Conservation (phyloP, 805 yeast genomes). For the Candida oleophila region DNA sequence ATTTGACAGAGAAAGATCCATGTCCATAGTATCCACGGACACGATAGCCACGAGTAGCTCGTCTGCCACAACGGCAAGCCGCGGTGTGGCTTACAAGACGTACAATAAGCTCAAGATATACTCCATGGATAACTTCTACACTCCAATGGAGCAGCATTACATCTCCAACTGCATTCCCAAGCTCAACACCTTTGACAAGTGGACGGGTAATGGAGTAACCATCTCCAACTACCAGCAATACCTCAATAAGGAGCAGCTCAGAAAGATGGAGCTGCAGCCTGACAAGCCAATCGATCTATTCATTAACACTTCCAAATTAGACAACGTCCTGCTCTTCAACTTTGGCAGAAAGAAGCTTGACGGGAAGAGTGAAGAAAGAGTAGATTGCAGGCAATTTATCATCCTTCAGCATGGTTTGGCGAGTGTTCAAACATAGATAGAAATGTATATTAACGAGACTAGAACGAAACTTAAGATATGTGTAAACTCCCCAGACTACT, state of each 20-base stretch:
- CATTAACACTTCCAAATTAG: constrained; percentile 2
- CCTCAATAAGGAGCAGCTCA: constrained; percentile 3
- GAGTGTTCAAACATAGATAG: constrained; percentile 7
- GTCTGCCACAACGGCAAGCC: neutral
- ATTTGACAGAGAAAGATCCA: constrained; percentile 3
- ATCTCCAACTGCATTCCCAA: constrained; percentile 38
- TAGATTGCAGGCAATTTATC: constrained; percentile 21
- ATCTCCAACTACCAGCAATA: constrained; percentile 17
- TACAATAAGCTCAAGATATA: neutral
- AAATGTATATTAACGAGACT: neutral
- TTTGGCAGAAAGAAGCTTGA: constrained; percentile 3
- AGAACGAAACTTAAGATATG: too few relatives aligned
- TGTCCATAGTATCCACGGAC: constrained; percentile 1
- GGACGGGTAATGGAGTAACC: constrained; percentile 24
- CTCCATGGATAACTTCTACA: constrained; percentile 8
- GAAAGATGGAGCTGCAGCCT: neutral
- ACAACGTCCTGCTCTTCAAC: neutral
- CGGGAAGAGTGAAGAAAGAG: constrained; percentile 4
- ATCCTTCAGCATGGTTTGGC: constrained; percentile 31
- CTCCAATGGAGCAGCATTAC: constrained; percentile 32
- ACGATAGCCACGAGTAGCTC: neutral
- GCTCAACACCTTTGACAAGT: constrained; percentile 38
- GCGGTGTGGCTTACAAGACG: neutral
- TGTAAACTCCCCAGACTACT: too few relatives aligned
- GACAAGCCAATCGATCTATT: constrained; percentile 3